A percentile compares a stretch with the other conserved stretches of the same genome.
phyloP scores from a whole-genome alignment of 768 basidiomycete species.

The Scleroderma citrinum region DNA sequence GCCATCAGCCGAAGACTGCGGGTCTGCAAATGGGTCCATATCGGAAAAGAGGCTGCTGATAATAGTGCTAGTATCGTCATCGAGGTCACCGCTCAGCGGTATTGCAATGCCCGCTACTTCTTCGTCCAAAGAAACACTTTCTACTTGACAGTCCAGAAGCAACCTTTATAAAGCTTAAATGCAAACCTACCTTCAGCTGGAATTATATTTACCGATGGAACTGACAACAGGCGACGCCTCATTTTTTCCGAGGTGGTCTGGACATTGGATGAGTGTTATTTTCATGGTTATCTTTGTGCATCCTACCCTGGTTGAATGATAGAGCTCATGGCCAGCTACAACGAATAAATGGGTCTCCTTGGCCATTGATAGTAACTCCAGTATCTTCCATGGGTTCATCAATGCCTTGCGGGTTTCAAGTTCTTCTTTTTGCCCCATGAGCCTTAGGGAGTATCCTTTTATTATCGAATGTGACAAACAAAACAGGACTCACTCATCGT shows the following conservation, averaged over 20 bases:
- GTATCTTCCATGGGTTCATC: not conserved
- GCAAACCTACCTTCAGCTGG: not conserved
- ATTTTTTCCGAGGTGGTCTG: constrained; percentile 1
- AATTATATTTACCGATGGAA: not conserved
- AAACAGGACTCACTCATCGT: constrained; percentile 1
- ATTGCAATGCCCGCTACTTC: not conserved
- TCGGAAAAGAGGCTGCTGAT: not conserved
- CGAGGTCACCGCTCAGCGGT: not conserved
- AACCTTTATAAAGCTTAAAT: not conserved
- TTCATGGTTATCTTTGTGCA: not conserved
- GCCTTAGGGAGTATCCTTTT: not conserved
- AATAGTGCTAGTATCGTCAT: not conserved
- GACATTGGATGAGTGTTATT: not conserved
- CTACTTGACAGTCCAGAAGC: not conserved
- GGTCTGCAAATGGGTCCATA: no score
- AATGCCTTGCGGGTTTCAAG: not conserved
- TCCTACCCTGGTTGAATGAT: not conserved
- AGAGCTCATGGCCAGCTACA: not conserved
- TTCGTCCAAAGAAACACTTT: not conserved
- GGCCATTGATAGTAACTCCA: not conserved
- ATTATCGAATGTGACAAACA: not conserved
- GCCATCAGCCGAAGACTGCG: no score
- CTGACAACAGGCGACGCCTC: not conserved
- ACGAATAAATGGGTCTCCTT: not conserved
- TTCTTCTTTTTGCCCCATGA: not conserved